Conservation (phyloP, 371 early-diverging fungal genomes). For the Apophysomyces ossiformis region DNA sequence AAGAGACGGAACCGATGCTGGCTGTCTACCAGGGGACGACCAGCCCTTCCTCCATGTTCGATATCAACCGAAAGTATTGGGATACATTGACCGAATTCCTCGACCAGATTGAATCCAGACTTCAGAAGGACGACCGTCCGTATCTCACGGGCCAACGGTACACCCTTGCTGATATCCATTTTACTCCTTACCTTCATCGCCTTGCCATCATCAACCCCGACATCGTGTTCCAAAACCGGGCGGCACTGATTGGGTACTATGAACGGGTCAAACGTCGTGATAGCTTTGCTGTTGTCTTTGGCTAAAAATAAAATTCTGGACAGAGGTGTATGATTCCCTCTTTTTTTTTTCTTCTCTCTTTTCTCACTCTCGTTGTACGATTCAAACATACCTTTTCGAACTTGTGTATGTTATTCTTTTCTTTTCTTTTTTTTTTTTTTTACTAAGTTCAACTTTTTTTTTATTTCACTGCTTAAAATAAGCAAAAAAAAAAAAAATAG, state of each 20-base stretch:
- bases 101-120: conserved; percentile 30
- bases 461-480: not conserved
- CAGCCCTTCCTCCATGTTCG: conserved; percentile 28
- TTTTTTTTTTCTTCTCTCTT: not conserved
- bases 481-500: not conserved
- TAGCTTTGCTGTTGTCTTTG: conserved; percentile 21
- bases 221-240: conserved; percentile 32
- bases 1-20: conserved; percentile 22
- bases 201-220: conserved; percentile 26
- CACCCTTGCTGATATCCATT: conserved; percentile 39
- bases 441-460: no score
- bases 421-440: no score
- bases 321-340: no score
- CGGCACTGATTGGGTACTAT: conserved; percentile 35
- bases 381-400: no score
- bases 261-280: conserved; percentile 34
- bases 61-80: conserved; percentile 29
- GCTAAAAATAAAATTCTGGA: not conserved
- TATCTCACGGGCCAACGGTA: conserved; percentile 34
- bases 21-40: conserved; percentile 19
- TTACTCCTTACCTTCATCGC: conserved; percentile 36
- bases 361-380: not conserved
- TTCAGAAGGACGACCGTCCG: conserved; percentile 23
- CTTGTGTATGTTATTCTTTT: no score
- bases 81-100: conserved; percentile 25